These are phyloP conservation scores for Neocucurbitaria cava DNA, from an alignment of 2,329 filamentous ascomycete genomes.

Conservation along the genomic window DNA sequence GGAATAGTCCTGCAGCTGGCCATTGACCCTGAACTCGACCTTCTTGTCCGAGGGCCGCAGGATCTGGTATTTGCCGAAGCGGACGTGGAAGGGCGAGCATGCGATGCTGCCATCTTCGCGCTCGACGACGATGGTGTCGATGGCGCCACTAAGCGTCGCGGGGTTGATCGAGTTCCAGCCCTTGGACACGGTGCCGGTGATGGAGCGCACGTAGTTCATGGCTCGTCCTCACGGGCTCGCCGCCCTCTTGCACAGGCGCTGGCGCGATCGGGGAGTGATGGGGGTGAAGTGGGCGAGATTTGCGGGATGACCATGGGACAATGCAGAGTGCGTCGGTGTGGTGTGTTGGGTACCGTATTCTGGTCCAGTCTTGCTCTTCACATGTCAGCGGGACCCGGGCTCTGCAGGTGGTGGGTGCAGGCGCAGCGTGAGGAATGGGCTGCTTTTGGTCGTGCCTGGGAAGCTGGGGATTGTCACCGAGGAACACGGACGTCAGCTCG, in stretches of 20 bases:
- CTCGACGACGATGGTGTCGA: conserved; percentile 98
- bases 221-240: conserved; percentile 36
- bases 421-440: conserved; percentile 1
- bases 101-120: conserved; percentile 86
- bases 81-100: conserved; percentile 97
- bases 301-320: neutral
- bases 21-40: conserved; percentile 97
- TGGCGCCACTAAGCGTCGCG: conserved; percentile 93
- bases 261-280: neutral
- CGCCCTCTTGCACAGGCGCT: conserved; percentile 5
- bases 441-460: conserved; percentile 8
- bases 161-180: conserved; percentile 99
- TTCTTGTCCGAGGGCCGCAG: conserved; percentile 97
- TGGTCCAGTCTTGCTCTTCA: conserved; percentile 6
- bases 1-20: conserved; percentile 86
- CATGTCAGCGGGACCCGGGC: conserved; percentile 10
- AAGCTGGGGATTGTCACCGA: conserved; percentile 18
- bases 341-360: neutral
- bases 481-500: conserved; percentile 14
- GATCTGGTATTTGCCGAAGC: conserved; percentile 97
- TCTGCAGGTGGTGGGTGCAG: neutral
- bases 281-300: neutral
- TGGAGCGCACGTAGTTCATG: conserved; percentile 98
- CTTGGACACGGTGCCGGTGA: conserved; percentile 94
- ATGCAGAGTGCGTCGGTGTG: too few species aligned